A percentile compares a stretch with the other conserved stretches of the same genome.
phyloP scores from a whole-genome alignment of 2,329 filamentous ascomycete genomes.

The Fonsecaea erecta region DNA sequence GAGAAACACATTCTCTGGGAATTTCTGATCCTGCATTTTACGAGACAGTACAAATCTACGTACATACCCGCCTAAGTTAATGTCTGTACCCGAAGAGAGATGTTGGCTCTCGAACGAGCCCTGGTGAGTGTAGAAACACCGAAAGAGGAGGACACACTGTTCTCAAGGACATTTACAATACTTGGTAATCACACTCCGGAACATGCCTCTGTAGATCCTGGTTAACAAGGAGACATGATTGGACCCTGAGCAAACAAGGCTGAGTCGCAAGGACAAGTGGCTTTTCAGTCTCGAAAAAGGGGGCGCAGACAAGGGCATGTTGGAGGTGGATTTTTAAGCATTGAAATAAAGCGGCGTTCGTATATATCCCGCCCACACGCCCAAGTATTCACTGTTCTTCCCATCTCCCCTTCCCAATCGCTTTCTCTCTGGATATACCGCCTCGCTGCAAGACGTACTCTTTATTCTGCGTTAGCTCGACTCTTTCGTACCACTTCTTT shows the following conservation, averaged over 20 bases:
- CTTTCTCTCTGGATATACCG: not conserved
- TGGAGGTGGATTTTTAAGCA: not conserved
- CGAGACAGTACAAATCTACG: slow-evolving; percentile 7
- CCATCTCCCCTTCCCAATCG: not conserved
- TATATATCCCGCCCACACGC: not conserved
- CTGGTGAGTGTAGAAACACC: not conserved
- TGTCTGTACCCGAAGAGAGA: slow-evolving; percentile 19
- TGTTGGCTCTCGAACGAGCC: not conserved
- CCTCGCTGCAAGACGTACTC: not conserved
- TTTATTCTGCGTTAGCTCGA: not conserved
- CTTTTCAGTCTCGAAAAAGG: not conserved
- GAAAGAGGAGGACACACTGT: not conserved
- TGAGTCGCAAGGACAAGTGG: not conserved
- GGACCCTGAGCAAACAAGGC: not conserved
- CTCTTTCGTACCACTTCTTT: no score
- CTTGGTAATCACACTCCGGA: slow-evolving; percentile 1
- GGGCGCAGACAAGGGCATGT: not conserved
- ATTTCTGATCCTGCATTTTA: slow-evolving; percentile 12
- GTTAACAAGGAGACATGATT: not conserved
- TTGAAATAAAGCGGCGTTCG: slow-evolving; percentile 2
- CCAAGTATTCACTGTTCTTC: not conserved
- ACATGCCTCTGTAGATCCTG: not conserved
- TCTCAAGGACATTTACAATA: not conserved
- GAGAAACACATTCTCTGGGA: slow-evolving; percentile 5
- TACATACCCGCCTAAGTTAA: slow-evolving; percentile 17